Evolutionary conservation across 441 rosid species (phyloP).

Genomic region (Syzygium malaccense): DNA sequence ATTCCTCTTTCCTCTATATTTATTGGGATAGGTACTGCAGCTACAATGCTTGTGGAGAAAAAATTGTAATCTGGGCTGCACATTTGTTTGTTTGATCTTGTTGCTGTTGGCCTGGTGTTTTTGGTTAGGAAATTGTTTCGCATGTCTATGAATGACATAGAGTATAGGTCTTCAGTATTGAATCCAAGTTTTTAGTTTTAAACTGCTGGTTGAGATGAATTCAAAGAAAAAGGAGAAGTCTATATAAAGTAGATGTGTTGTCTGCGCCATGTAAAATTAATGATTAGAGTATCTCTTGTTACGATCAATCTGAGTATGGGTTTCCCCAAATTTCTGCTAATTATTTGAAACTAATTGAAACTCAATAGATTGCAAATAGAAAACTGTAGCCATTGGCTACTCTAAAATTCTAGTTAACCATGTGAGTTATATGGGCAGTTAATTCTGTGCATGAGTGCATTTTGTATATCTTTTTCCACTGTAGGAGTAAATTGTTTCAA

Average conservation of each 20-base stretch:
- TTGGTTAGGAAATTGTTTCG: background rate
- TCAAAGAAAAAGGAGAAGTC: background rate
- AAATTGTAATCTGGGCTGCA: background rate
- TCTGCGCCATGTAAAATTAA: background rate
- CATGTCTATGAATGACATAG: background rate
- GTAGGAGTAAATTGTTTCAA: background rate
- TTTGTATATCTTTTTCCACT: background rate
- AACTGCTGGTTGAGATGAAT: background rate
- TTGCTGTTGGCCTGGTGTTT: background rate
- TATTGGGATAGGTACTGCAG: background rate
- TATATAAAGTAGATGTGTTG: background rate
- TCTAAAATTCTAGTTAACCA: background rate
- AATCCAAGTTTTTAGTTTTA: background rate
- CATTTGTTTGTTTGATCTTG: background rate
- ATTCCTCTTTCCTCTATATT: background rate
- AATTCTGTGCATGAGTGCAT: background rate
- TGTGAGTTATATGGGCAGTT: background rate
- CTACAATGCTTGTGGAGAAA: background rate
- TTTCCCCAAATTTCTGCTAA: background rate
- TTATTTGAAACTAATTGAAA: background rate
- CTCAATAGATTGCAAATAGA: background rate
- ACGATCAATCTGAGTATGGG: background rate
- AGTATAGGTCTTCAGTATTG: background rate
- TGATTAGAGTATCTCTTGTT: background rate
- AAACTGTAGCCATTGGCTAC: background rate